Base-by-base conservation (phyloP, 129 eudicot genomes). In the Tagetes erecta region DNA sequence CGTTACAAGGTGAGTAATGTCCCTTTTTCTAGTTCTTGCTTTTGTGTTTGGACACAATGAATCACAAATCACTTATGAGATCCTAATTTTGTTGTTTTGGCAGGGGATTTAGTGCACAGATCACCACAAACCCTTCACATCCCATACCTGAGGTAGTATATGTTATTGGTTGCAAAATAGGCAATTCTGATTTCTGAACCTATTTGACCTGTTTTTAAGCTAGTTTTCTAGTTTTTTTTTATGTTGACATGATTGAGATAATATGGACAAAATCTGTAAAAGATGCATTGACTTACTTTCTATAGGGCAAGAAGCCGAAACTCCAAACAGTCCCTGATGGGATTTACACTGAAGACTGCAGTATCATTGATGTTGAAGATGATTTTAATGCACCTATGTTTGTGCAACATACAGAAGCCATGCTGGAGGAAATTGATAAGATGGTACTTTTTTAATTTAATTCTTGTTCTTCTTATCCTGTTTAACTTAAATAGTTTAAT, bases 401-500 rank as follows among this genome's bases (percentile, higher is more conserved):
- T 72, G 92, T 93, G 73, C 98, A 93, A 46, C 96, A 90, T 66
- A 93, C 97, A 13, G 91, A 90, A 85, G 97, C 97, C 12, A 87
- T 88, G 95, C 80, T 93, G 58, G 95, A 93, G 30, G 97, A 90
- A 78, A 86, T 90, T 0, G 91, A 90, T 42, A 67, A 83, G 66
- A 90, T 93, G 97, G 97, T 88, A 86, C 52, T 69, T 55, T 31
- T 11, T 72, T 55, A 1, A 2, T 13, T 41, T 20, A 30, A 3
- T 14, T 52, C 12, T 27, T 72, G 5, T 64, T 79, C 31, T 64
- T 7, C 8, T 12, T 36, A 36, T 9, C 27, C 2, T 31, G 57
- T 14, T 39, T 42, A 35, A 70, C 33, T 8, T 51, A 6, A 14
- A 3, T 12, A n/a, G 56, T 67, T 12, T 79, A 53, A 55, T 3